These are phyloP conservation scores for Pistacia vera DNA, from an alignment of 345 rosid species.

Conservation along the genomic window DNA sequence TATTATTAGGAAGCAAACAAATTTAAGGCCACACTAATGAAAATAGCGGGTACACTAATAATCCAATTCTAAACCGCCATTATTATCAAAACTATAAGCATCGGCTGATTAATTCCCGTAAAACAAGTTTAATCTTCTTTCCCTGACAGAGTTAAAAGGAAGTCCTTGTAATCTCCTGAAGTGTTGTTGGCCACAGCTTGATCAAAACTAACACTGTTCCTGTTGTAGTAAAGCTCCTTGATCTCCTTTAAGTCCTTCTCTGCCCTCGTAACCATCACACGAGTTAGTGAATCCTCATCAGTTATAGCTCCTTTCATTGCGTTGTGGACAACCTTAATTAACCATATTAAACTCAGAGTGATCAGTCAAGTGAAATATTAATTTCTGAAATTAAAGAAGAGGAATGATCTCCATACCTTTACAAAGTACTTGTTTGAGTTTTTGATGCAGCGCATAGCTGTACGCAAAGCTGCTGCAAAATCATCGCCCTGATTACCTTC, in stretches of 20 bases:
- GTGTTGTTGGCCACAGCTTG: constrained; percentile 58
- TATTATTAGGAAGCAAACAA: too few species aligned
- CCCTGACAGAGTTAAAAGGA: constrained; percentile 61
- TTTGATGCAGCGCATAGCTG: constrained; percentile 47
- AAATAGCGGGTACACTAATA: too few species aligned
- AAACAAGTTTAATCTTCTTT: constrained; percentile 25
- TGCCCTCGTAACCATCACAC: constrained; percentile 55
- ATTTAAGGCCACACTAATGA: too few species aligned
- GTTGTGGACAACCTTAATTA: constrained; percentile 42
- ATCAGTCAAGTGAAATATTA: not conserved
- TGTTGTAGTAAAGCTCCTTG: constrained; percentile 56
- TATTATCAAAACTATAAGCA: too few species aligned
- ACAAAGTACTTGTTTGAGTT: constrained; percentile 53
- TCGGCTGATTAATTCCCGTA: not conserved
- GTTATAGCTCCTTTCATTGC: constrained; percentile 36
- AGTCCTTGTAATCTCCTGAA: constrained; percentile 54
- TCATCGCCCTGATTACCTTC: constrained; percentile 25
- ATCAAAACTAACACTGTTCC: constrained; percentile 45
- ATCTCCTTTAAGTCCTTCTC: constrained; percentile 61
- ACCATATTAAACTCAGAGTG: not conserved
- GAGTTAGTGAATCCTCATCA: constrained; percentile 51
- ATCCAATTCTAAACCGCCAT: too few species aligned
- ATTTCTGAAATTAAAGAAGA: not conserved
- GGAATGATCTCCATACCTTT: constrained; percentile 33
- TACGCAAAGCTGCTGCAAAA: constrained; percentile 27